Conservation (phyloP, 768 basidiomycete species). For the Dentipellis sp. region DNA sequence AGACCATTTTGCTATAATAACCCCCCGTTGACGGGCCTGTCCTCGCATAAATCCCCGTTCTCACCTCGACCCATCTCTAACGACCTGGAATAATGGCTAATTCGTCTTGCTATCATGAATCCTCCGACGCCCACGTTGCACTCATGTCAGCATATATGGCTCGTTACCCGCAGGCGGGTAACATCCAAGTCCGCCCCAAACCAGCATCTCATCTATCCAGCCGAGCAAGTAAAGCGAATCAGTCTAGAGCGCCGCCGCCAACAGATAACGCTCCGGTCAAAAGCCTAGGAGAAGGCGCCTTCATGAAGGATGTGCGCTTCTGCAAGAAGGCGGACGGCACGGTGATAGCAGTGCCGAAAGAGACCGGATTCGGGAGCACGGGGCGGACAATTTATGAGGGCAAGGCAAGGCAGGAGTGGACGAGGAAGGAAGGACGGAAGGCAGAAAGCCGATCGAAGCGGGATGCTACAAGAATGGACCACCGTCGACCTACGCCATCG, state of each 20-base stretch:
- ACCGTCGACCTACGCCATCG: too few relatives aligned
- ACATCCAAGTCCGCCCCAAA: neutral
- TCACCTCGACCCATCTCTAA: neutral
- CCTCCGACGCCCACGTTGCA: slow-evolving; percentile 27
- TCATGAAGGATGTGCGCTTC: slow-evolving; percentile 7
- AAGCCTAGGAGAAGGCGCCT: slow-evolving; percentile 7
- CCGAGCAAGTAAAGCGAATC: too few relatives aligned
- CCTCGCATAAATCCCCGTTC: too few relatives aligned
- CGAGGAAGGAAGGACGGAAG: too few relatives aligned
- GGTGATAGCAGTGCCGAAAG: neutral
- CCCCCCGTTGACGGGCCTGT: too few relatives aligned
- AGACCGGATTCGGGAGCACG: slow-evolving; percentile 1
- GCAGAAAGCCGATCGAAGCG: too few relatives aligned
- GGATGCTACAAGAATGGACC: too few relatives aligned
- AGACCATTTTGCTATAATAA: too few relatives aligned
- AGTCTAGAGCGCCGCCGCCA: slow-evolving; percentile 5
- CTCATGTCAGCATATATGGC: slow-evolving; percentile 21
- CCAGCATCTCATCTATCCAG: too few relatives aligned
- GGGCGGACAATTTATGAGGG: slow-evolving; percentile 13
- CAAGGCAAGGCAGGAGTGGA: neutral
- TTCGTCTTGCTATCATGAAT: slow-evolving; percentile 16
- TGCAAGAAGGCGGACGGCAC: neutral
- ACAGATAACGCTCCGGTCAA: slow-evolving; percentile 6
- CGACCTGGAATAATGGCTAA: too few relatives aligned
- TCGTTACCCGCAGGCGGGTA: slow-evolving; percentile 18